These are phyloP conservation scores for Prunus salicina DNA, from an alignment of 306 rosid species.

Conservation along the genomic window DNA sequence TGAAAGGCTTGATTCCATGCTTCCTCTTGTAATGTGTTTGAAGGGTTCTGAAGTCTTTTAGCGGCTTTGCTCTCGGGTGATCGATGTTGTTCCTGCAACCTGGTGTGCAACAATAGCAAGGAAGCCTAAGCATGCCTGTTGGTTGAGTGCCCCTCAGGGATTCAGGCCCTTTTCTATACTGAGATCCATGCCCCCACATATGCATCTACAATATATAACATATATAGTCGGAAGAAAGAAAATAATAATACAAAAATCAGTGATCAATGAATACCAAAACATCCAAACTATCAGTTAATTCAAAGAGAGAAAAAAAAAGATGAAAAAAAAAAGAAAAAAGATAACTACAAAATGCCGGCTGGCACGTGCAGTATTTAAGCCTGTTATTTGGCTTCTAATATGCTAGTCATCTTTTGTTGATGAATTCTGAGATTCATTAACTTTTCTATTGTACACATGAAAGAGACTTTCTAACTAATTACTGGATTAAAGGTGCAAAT, in stretches of 20 bases:
- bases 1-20: constrained; percentile 95
- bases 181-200: constrained; percentile 99
- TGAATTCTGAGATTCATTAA: not conserved
- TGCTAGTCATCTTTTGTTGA: not conserved
- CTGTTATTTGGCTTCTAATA: not conserved
- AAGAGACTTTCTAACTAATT: not conserved
- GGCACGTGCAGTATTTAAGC: not conserved
- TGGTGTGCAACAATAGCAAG: constrained; percentile 92
- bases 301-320: not conserved
- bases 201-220: constrained; percentile 58
- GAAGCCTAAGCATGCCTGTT: constrained; percentile 93
- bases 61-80: constrained; percentile 85
- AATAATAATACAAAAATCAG: not conserved
- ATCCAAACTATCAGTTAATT: not conserved
- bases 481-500: not conserved
- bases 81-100: constrained; percentile 96
- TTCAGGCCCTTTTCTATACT: constrained; percentile 94
- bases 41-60: constrained; percentile 91
- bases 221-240: not conserved
- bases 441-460: not conserved
- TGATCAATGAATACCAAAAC: not conserved
- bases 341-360: not conserved
- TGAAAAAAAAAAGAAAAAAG: not conserved
- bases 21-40: constrained; percentile 97
- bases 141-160: constrained; percentile 96